Conservation (phyloP, 2,329 filamentous ascomycete species). For the Penicillium hordei region DNA sequence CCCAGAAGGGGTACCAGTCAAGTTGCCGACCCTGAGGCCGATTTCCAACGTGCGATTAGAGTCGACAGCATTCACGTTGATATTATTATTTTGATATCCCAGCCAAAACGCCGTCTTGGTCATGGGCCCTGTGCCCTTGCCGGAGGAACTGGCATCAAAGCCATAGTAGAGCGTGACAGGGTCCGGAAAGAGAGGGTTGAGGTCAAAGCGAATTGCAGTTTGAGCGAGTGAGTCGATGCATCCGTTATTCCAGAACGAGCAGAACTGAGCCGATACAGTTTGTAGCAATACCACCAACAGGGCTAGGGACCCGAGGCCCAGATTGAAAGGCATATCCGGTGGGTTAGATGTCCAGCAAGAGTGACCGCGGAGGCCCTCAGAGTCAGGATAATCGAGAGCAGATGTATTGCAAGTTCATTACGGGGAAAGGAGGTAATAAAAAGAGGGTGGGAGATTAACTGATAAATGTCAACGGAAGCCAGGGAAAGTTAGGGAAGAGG, state of each 20-base stretch:
- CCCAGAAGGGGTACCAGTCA: conserved; percentile 37
- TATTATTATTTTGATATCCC: conserved; percentile 29
- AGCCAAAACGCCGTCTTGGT: conserved; percentile 41
- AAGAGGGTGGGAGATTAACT: not conserved
- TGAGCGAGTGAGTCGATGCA: conserved; percentile 43
- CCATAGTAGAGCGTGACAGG: conserved; percentile 37
- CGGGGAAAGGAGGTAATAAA: conserved; percentile 1
- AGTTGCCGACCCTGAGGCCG: conserved; percentile 38
- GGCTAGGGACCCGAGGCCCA: not conserved
- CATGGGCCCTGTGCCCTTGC: conserved; percentile 35
- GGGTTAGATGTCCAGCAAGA: conserved; percentile 11
- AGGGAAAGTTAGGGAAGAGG: conserved; percentile 12
- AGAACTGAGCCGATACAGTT: conserved; percentile 31
- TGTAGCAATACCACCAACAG: conserved; percentile 26
- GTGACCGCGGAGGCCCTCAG: conserved; percentile 27
- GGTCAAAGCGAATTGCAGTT: conserved; percentile 34
- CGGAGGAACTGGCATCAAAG: conserved; percentile 35
- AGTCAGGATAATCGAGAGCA: conserved; percentile 17
- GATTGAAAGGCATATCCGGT: conserved; percentile 23
- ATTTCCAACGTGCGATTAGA: conserved; percentile 40
- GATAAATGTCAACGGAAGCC: conserved; percentile 2
- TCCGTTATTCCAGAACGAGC: conserved; percentile 36
- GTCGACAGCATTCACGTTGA: conserved; percentile 30
- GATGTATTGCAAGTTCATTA: conserved; percentile 29
- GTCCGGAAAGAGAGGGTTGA: conserved; percentile 36